Percentiles rank a stretch among this genome's conserved stretches.
Conservation (phyloP, 2,329 filamentous ascomycete genomes). For the Xylaria sp. region DNA sequence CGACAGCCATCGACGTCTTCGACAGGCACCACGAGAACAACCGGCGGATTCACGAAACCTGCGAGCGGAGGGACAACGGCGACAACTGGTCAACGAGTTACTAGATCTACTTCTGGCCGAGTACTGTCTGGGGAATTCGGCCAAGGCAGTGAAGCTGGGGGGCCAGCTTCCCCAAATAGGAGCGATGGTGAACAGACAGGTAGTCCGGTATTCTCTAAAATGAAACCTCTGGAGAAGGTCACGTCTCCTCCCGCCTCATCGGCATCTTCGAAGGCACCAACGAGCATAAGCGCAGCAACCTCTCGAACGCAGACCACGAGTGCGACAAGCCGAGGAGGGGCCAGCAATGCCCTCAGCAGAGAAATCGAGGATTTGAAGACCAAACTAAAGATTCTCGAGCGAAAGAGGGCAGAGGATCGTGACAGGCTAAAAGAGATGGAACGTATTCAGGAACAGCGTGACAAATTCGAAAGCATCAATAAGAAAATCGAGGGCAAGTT, state of each 20-base stretch:
- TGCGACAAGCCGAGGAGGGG: conserved; percentile 37
- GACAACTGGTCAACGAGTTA: conserved; percentile 31
- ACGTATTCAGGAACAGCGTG: conserved; percentile 66
- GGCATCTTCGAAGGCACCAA: conserved; percentile 31
- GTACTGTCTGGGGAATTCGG: conserved; percentile 44
- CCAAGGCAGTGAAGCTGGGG: conserved; percentile 39
- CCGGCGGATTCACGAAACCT: conserved; percentile 34
- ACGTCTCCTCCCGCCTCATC: conserved; percentile 34
- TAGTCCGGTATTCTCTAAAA: conserved; percentile 47
- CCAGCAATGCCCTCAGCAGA: conserved; percentile 48
- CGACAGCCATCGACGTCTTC: conserved; percentile 44
- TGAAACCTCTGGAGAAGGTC: conserved; percentile 48
- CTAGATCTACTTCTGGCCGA: conserved; percentile 39
- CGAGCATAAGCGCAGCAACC: conserved; percentile 23
- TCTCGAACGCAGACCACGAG: conserved; percentile 27
- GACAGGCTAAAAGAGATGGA: conserved; percentile 78
- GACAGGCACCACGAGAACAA: conserved; percentile 32
- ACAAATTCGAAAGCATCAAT: conserved; percentile 77
- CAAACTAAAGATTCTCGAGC: conserved; percentile 80
- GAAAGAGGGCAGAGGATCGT: conserved; percentile 77
- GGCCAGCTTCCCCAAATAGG: conserved; percentile 43
- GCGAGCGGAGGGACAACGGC: conserved; percentile 38
- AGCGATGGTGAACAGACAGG: conserved; percentile 47
- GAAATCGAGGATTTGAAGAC: conserved; percentile 85
- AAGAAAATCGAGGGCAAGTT: conserved; percentile 88